A percentile compares a stretch with the other conserved stretches of the same genome.
These are phyloP conservation scores for Penicillium crustosum DNA, from an alignment of 2,329 filamentous ascomycete genomes.

Conservation along the genomic window DNA sequence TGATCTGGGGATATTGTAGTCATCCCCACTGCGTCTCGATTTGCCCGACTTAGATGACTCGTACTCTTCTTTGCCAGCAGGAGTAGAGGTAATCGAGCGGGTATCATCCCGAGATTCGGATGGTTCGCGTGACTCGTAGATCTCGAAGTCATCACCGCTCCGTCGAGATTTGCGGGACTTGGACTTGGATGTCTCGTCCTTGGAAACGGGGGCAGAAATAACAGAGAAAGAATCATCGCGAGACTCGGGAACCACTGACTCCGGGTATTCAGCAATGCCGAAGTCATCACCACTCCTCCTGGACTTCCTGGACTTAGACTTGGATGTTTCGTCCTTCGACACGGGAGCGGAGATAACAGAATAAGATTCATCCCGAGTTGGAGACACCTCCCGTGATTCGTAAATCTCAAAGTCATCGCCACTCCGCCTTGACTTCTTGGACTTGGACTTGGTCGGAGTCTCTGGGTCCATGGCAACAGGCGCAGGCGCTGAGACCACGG, in stretches of 20 bases:
- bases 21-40: neutral
- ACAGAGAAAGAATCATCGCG: slow-evolving; percentile 4
- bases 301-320: neutral
- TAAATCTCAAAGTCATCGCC: slow-evolving; percentile 3
- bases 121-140: neutral
- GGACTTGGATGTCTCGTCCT: slow-evolving; percentile 7
- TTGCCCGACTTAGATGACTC: neutral
- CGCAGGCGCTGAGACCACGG: slow-evolving; percentile 8
- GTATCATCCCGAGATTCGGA: neutral
- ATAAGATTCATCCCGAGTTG: neutral
- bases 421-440: neutral
- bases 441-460: neutral
- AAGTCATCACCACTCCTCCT: slow-evolving; percentile 1
- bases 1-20: neutral
- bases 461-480: slow-evolving; percentile 1
- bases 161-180: slow-evolving; percentile 4
- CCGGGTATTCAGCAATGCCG: neutral
- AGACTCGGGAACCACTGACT: neutral
- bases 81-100: neutral
- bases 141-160: slow-evolving; percentile 5
- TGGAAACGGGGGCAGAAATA: slow-evolving; percentile 1
- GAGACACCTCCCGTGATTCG: neutral
- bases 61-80: neutral
- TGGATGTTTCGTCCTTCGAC: slow-evolving; percentile 1
- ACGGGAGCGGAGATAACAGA: slow-evolving; percentile 2